A percentile compares a stretch with the other conserved stretches of the same genome.
Evolutionary conservation across 2,329 filamentous ascomycete species (phyloP).

Genomic region (Teratosphaeriaceae sp.): DNA sequence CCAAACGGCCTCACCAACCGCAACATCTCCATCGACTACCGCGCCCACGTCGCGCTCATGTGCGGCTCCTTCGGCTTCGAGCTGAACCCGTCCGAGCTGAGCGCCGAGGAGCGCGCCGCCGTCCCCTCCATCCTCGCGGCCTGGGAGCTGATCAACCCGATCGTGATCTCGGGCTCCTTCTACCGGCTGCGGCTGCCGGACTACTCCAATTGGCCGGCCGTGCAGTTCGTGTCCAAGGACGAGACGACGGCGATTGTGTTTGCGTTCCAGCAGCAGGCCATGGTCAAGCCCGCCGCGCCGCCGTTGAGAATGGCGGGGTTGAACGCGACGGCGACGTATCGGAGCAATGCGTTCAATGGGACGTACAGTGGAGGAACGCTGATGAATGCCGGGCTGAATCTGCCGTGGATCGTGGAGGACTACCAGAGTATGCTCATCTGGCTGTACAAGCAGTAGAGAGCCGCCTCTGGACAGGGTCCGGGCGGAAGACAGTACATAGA

Average conservation of each 20-base stretch:
- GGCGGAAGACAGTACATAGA: too few relatives aligned
- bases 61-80: slow-evolving; percentile 61
- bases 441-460: slow-evolving; percentile 40
- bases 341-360: slow-evolving; percentile 43
- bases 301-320: slow-evolving; percentile 51
- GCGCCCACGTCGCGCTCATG: slow-evolving; percentile 62
- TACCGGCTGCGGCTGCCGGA: slow-evolving; percentile 54
- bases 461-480: too few relatives aligned
- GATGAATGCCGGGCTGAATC: slow-evolving; percentile 57
- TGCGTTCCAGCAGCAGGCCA: slow-evolving; percentile 52
- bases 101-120: slow-evolving; percentile 44
- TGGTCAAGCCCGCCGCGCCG: slow-evolving; percentile 48
- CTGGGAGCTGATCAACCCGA: slow-evolving; percentile 52
- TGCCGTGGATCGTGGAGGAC: slow-evolving; percentile 42
- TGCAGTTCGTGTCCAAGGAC: slow-evolving; percentile 52
- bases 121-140: slow-evolving; percentile 50
- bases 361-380: slow-evolving; percentile 53
- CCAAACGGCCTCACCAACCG: slow-evolving; percentile 54
- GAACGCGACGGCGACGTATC: slow-evolving; percentile 48
- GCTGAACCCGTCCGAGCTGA: slow-evolving; percentile 50
- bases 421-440: slow-evolving; percentile 54
- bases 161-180: slow-evolving; percentile 53
- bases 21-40: slow-evolving; percentile 52
- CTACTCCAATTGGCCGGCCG: slow-evolving; percentile 56
- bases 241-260: slow-evolving; percentile 48